Percentiles rank a stretch among this genome's conserved stretches.
phyloP scores from a whole-genome alignment of 352 stramenopile species.

The Thalassiosira oceanica region DNA sequence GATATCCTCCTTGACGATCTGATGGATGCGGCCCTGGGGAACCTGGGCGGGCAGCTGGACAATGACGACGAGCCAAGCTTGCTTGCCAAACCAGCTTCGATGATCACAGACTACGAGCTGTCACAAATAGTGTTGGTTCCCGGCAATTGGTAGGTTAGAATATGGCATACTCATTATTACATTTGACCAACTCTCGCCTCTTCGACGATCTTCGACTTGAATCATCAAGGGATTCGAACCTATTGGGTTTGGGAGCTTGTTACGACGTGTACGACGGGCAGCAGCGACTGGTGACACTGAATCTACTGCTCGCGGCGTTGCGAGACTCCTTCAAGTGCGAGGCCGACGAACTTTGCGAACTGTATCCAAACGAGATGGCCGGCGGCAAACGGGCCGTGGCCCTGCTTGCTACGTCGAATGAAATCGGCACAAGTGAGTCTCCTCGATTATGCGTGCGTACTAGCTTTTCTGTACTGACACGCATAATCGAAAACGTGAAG shows the following conservation, averaged over 20 bases:
- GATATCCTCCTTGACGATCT: slow-evolving; percentile 55
- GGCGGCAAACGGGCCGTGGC: slow-evolving; percentile 23
- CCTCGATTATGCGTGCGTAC: too few species aligned
- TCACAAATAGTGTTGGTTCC: slow-evolving; percentile 57
- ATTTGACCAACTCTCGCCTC: too few species aligned
- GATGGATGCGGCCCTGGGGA: slow-evolving; percentile 33
- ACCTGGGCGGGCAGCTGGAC: slow-evolving; percentile 7
- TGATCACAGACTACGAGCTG: slow-evolving; percentile 48
- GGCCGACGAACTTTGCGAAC: slow-evolving; percentile 5
- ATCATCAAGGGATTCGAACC: slow-evolving; percentile 45
- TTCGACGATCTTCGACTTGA: too few species aligned
- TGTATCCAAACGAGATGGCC: background rate
- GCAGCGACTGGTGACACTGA: slow-evolving; percentile 52
- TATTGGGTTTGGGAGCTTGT: slow-evolving; percentile 27
- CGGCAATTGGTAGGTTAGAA: too few species aligned
- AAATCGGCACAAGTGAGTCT: too few species aligned
- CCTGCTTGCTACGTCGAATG: slow-evolving; percentile 28
- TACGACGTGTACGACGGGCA: slow-evolving; percentile 63
- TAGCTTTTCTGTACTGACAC: too few species aligned
- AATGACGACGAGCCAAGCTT: background rate
- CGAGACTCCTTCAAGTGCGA: slow-evolving; percentile 47
- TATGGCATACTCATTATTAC: too few species aligned
- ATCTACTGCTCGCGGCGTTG: slow-evolving; percentile 45
- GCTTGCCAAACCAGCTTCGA: background rate
- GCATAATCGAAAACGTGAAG: too few species aligned